phyloP scores from a whole-genome alignment of 257 asterid genomes.

The Primulina eburnea region DNA sequence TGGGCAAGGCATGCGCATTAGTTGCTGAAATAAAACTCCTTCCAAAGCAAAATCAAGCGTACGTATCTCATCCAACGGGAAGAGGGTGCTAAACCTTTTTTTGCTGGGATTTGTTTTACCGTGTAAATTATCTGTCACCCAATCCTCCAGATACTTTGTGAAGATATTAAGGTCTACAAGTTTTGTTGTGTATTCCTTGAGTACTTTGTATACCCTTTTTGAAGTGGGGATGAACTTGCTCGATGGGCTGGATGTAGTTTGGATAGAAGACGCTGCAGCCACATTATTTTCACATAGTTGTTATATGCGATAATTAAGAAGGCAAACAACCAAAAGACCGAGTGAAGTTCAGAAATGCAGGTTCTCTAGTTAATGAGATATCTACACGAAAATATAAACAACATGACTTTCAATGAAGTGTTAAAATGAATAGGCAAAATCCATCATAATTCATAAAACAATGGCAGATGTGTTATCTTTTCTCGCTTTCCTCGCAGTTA shows the following conservation, averaged over 20 bases:
- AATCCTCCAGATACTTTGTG: slow-evolving; percentile 48
- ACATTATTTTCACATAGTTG: slow-evolving; percentile 8
- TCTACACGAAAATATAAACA: not conserved
- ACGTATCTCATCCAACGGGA: slow-evolving; percentile 51
- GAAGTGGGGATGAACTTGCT: slow-evolving; percentile 61
- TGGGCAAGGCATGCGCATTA: slow-evolving; percentile 79
- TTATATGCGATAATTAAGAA: not conserved
- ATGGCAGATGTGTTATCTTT: not conserved
- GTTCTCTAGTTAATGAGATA: not conserved
- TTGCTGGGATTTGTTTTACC: slow-evolving; percentile 24
- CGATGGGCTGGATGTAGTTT: slow-evolving; percentile 45
- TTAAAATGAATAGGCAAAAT: not conserved
- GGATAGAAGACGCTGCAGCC: slow-evolving; percentile 43
- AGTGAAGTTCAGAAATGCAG: slow-evolving; percentile 4
- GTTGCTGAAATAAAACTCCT: slow-evolving; percentile 72
- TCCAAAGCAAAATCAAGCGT: slow-evolving; percentile 76
- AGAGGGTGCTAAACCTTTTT: slow-evolving; percentile 45
- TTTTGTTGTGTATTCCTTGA: slow-evolving; percentile 54
- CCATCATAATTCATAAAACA: not conserved
- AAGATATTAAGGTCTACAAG: slow-evolving; percentile 53
- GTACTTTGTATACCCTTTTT: slow-evolving; percentile 52
- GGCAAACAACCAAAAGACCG: not conserved
- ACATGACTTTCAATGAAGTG: not conserved
- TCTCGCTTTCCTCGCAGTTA: not conserved
- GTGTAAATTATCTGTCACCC: slow-evolving; percentile 53